Evolutionary conservation across 345 rosid species (phyloP), one percentile per base, ranked within the genome.

Genomic region (Dimocarpus longan): DNA sequence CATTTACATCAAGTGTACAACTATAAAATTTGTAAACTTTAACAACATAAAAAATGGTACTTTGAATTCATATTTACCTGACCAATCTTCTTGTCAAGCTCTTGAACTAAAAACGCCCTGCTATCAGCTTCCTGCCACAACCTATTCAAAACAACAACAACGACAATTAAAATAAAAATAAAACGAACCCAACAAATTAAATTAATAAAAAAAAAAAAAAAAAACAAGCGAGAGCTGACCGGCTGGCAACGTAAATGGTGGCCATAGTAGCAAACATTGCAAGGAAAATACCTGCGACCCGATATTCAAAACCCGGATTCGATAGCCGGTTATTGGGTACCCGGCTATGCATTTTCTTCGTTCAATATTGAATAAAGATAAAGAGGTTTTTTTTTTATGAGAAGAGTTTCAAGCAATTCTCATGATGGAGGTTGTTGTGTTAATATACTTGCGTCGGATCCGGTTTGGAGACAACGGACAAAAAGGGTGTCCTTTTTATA

Each of bases 71-170:
- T 7, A 70, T 42, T 42, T 76, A 88, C 92, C 87, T 80, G 90
- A 60, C 63, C 73, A 54, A 66, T 79, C 80, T 85, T 82, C 78
- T 32, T 79, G 74, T 88, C 87, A 64, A 90, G 84, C 74, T 88
- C 86, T 50, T 81, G 40, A 22, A 80, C 65, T 71, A 90, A 80
- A 63, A 66, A 83, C 46, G 79, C 78, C 73, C 90, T 80, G 68
- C 48, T 78, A 79, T 82, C 89, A 15, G 91, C 87, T 22, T 88
- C 91, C 83, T 79, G 86, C 91, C 93, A 88, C 65, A 88, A 71
- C n/a, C 91, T 89, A 65, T 57, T 63, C 70, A 68, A 13, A 21
- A 46, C 56, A 39, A 19, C 16, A 26, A 64, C 9, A 73, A 64
- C 9, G 68, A 64, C 32, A 52, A 21, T 26, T 7, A 6, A 48